Evolutionary conservation across 148 eudicot genomes (phyloP), one percentile per base, ranked within the genome.

Genomic region (Persicaria tinctoria): DNA sequence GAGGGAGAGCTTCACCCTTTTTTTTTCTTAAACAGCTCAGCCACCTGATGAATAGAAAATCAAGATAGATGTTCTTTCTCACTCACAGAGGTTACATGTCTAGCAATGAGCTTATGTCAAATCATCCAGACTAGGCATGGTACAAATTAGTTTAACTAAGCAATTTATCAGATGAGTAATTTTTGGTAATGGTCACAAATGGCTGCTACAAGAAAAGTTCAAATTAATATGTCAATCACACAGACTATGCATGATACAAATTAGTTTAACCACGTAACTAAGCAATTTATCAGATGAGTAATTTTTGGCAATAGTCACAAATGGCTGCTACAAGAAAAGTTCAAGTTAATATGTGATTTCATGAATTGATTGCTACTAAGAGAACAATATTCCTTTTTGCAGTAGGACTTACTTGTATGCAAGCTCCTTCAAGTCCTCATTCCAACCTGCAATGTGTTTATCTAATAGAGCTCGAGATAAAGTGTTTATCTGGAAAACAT

Each of bases 361-460:
- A n/a, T n/a, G n/a, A n/a, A n/a, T n/a, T n/a, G n/a, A n/a, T n/a
- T n/a, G n/a, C n/a, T n/a, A n/a, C 38, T 41, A 47, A 44, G 48
- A 66, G 47, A 41, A 6, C 47, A 66, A 8, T 13, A 44, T 44
- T 66, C 9, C 48, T 12, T 14, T 13, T 41, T 13, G 70, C 32
- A 14, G 48, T 51, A 66, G 27, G 59, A 76, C 90, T 90, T 70
- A 91, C 98, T 89, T 94, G 75, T 94, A 89, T 63, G 97, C 98
- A 82, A 94, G 93, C 73, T 91, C 97, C 84, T 87, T 94, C 79
- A 94, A 82, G 79, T 80, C 91, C 74, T 94, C 96, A 80, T 89
- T 91, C 98, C 98, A 94, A 72, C 98, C 98, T 79, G 86, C 88
- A 75, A 94, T 86, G 75, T 91, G 96, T 78, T 86, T 89, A 79